Base-by-base conservation (phyloP, 2,329 filamentous ascomycete genomes). In the Trichoderma sp. region DNA sequence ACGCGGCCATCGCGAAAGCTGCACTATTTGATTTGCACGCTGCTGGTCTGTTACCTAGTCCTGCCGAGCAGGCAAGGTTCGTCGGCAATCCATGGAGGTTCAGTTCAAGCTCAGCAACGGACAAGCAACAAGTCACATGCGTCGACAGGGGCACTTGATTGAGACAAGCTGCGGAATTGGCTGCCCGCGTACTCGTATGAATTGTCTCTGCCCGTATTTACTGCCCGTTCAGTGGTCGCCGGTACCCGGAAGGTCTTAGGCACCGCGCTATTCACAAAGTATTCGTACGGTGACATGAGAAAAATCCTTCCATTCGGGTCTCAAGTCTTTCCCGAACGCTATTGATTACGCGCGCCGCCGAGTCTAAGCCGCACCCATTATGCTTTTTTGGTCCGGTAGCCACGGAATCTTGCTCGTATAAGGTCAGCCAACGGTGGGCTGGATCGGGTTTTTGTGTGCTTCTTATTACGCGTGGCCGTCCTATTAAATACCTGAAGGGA, bases 401-500 rank as follows among this genome's bases (percentile, higher is more conserved):
- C 56, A 62, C 64, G 64, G 72, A 69, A 75, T 63, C 64, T 74
- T 14, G 21, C 60, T 73, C 60, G 71, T 65, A 65, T 71, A 33
- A 38, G 33, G 64, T 59, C 53, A 67, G 63, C 64, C 45, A 60
- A 66, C 45, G 27, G 63, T 69, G 72, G 35, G 56, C 72, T 68
- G 72, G 62, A 53, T 38, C 72, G 29, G 33, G 16, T n/a, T 41
- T 53, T 60, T 50, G 21, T 21, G n/a, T 27, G 35, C 7, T 65
- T 38, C 41, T 24, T 14, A 18, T 62, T 74, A 75, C 77, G 77
- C 75, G 77, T 62, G 62, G 59, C 27, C 41, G 31, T 53, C 73
- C 77, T 38, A 69, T 72, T 76, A 76, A 74, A 74, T 74, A 67
- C 63, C 71, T 45, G 31, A 60, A 35, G 41, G 8, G 7, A 35